Evolutionary conservation across 306 rosid genomes (phyloP).

Genomic region (Trichosanthes truncata): DNA sequence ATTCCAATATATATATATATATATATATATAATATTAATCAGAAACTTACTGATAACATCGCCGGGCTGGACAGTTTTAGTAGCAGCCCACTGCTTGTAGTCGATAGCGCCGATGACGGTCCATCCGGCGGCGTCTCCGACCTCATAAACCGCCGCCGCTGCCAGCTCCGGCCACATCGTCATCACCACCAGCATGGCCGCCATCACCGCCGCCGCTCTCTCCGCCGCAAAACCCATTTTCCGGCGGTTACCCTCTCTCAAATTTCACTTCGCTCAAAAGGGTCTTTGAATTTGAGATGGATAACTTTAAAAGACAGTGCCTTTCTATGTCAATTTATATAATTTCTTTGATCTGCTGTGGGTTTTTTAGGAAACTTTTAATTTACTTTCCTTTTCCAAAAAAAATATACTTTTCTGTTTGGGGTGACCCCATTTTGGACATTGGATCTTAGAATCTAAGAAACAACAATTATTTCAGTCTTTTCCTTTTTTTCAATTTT

Average conservation of each 20-base stretch:
- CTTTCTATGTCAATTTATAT: not conserved
- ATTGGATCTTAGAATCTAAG: constrained; percentile 5
- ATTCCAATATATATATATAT: not conserved
- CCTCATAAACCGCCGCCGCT: constrained; percentile 51
- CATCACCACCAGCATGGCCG: constrained; percentile 20
- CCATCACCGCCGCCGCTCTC: constrained; percentile 21
- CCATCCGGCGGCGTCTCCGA: constrained; percentile 89
- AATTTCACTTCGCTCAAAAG: not conserved
- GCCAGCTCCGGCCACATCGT: constrained; percentile 21
- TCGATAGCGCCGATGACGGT: constrained; percentile 48
- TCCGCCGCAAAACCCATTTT: constrained; percentile 36
- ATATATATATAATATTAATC: not conserved
- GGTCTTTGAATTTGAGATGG: not conserved
- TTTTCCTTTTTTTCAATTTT: not conserved
- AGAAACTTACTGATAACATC: constrained; percentile 62
- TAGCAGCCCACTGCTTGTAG: constrained; percentile 69
- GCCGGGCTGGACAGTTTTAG: constrained; percentile 57
- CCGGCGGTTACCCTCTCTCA: not conserved
- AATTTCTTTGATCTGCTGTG: not conserved
- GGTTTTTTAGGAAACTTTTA: not conserved
- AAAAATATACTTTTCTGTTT: not conserved
- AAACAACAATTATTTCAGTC: not conserved
- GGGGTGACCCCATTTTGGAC: not conserved
- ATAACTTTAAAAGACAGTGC: not conserved
- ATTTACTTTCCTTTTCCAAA: not conserved